Evolutionary conservation across 1,284 basidiomycete genomes (phyloP), one percentile per base, ranked within the genome.

Genomic region (Leccinum colubrinum): DNA sequence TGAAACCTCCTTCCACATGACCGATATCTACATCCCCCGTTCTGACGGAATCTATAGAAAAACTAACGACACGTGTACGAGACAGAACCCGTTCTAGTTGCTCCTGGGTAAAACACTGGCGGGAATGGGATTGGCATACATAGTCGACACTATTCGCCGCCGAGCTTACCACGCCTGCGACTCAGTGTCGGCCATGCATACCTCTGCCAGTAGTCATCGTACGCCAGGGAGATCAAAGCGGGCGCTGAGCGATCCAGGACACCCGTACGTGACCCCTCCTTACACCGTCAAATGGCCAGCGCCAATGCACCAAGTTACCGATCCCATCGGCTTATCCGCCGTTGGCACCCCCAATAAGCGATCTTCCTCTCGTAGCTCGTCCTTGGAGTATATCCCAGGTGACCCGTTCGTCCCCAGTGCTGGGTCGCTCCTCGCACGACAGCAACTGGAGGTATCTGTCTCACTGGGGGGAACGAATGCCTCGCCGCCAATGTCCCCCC

Each of bases 231-330:
- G 60, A 50, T 58, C 72, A n/a, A 64, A 55, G 30, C 64, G 66
- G 35, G n/a, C 66, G 20, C 61, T 62, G 5, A 72, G 72, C 57
- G 74, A 73, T 53, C 70, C 73, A 35, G 67, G 65, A 20, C 64
- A 70, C n/a, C 11, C 62, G 0, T 62, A 64, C 52, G 61, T 67
- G 25, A 52, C 56, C 9, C 71, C 67, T 11, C 73, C 72, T 1
- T 70, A 74, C 59, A 64, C 62, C 53, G 46, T 64, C 22, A 64
- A 25, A n/a, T 62, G 68, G 63, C 74, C 74, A 25, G 53, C 65
- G 2, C 73, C 73, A 3, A 64, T 65, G 3, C 73, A 69, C 17
- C 72, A 64, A 12, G n/a, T 55, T 15, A 65, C 61, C 3, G 70
- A 66, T 15, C 64, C 65, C 17, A 59, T 51, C 55, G 63, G 55